These are phyloP conservation scores for Pistacia atlantica DNA, from an alignment of 345 rosid genomes.

Conservation along the genomic window DNA sequence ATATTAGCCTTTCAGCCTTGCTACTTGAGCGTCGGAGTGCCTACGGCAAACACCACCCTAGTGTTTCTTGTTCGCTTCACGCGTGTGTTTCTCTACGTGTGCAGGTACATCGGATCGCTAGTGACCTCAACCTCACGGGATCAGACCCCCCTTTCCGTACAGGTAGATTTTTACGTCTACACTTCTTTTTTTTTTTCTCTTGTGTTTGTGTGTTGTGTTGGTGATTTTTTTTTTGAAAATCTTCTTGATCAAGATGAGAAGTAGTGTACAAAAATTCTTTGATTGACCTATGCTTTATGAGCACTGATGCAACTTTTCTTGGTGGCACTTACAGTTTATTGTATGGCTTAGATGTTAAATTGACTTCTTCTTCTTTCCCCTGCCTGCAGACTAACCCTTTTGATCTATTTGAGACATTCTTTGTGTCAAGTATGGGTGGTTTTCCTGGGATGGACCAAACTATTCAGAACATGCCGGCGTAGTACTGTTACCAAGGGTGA, in stretches of 20 bases:
- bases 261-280: neutral
- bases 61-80: too few species aligned
- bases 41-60: too few species aligned
- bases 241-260: conserved; percentile 8
- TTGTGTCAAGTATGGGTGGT: conserved; percentile 92
- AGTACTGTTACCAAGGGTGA: conserved; percentile 84
- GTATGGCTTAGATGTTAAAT: conserved; percentile 5
- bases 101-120: too few species aligned
- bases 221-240: neutral
- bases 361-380: conserved; percentile 17
- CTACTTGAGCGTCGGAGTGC: too few species aligned
- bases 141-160: too few species aligned
- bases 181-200: neutral
- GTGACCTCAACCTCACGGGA: too few species aligned
- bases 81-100: too few species aligned
- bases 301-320: neutral
- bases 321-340: neutral
- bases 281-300: conserved; percentile 3
- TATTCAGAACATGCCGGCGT: conserved; percentile 71
- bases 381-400: conserved; percentile 83
- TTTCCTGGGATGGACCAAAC: conserved; percentile 85
- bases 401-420: conserved; percentile 96
- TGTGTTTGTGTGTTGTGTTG: neutral
- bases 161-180: too few species aligned
- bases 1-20: too few species aligned